Evolutionary conservation across 2,329 filamentous ascomycete genomes (phyloP).

Genomic region (Emericellopsis cladophorae): DNA sequence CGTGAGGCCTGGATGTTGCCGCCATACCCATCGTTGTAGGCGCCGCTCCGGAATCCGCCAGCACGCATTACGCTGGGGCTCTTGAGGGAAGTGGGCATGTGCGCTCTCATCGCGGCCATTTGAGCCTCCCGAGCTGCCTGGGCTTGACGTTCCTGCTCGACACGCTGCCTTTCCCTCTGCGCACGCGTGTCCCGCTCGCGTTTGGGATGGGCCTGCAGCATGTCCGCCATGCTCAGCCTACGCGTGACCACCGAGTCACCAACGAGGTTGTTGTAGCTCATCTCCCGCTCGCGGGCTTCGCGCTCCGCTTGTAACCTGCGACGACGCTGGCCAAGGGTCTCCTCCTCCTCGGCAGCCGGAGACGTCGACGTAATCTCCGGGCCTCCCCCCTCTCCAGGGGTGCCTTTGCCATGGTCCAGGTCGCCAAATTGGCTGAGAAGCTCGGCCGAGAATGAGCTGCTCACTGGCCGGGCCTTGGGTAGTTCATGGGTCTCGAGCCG

Average conservation of each 20-base stretch:
- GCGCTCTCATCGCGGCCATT: constrained; percentile 32
- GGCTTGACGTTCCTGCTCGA: constrained; percentile 26
- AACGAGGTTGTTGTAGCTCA: constrained; percentile 22
- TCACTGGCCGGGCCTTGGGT: constrained; percentile 45
- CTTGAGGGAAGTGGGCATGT: constrained; percentile 32
- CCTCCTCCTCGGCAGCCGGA: constrained; percentile 37
- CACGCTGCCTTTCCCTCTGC: constrained; percentile 24
- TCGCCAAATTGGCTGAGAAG: constrained; percentile 53
- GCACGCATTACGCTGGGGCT: constrained; percentile 16
- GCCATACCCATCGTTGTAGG: constrained; percentile 40
- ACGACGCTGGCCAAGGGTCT: constrained; percentile 68
- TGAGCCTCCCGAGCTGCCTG: constrained; percentile 31
- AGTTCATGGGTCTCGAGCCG: constrained; percentile 50
- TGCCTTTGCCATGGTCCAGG: constrained; percentile 13
- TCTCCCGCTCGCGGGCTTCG: constrained; percentile 48
- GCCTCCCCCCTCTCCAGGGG: constrained; percentile 18
- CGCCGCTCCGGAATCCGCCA: constrained; percentile 36
- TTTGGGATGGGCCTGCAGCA: constrained; percentile 33
- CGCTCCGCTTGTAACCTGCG: constrained; percentile 58
- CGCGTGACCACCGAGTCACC: constrained; percentile 10
- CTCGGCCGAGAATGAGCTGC: constrained; percentile 54
- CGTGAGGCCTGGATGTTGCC: constrained; percentile 17
- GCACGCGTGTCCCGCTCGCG: constrained; percentile 25
- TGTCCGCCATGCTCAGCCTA: constrained; percentile 45
- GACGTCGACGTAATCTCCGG: constrained; percentile 12